Conservation (phyloP, 495 filamentous ascomycete genomes). For the Parathielavia appendiculata region DNA sequence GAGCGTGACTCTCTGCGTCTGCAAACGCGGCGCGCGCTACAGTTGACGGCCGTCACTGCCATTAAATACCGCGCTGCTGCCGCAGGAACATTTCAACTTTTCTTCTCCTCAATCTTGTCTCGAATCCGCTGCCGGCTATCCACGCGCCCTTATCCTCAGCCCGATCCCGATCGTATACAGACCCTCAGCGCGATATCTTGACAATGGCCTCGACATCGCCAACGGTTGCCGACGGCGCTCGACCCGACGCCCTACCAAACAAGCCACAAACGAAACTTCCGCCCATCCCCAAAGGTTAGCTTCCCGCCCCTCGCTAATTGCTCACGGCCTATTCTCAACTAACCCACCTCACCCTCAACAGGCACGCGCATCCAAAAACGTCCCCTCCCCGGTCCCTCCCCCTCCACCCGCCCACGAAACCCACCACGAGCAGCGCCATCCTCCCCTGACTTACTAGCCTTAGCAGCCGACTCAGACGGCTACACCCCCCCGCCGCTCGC, state of each 20-base stretch:
- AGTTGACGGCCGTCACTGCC: too few relatives aligned
- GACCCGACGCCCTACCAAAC: constrained; percentile 20
- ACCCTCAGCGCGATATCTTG: neutral
- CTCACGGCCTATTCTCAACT: neutral
- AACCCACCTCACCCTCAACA: constrained; percentile 9
- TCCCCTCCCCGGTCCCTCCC: constrained; percentile 21
- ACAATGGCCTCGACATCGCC: constrained; percentile 2
- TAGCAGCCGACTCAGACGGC: constrained; percentile 62
- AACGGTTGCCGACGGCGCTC: neutral
- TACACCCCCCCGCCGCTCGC: constrained; percentile 52
- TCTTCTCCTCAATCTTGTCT: neutral
- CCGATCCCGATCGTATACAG: neutral
- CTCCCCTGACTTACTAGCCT: constrained; percentile 24
- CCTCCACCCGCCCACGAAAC: constrained; percentile 8
- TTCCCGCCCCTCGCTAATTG: neutral
- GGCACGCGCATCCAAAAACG: constrained; percentile 30
- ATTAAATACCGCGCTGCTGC: neutral
- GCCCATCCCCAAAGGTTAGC: constrained; percentile 43
- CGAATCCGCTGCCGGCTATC: too few relatives aligned
- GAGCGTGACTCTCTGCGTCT: too few relatives aligned
- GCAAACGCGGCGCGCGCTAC: too few relatives aligned
- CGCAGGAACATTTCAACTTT: neutral
- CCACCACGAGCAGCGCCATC: neutral
- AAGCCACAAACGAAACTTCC: constrained; percentile 39
- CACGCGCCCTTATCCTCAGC: too few relatives aligned